Evolutionary conservation across 2,329 filamentous ascomycete species (phyloP), one percentile per base, ranked within the genome.

Genomic region (Cercospora sojina): DNA sequence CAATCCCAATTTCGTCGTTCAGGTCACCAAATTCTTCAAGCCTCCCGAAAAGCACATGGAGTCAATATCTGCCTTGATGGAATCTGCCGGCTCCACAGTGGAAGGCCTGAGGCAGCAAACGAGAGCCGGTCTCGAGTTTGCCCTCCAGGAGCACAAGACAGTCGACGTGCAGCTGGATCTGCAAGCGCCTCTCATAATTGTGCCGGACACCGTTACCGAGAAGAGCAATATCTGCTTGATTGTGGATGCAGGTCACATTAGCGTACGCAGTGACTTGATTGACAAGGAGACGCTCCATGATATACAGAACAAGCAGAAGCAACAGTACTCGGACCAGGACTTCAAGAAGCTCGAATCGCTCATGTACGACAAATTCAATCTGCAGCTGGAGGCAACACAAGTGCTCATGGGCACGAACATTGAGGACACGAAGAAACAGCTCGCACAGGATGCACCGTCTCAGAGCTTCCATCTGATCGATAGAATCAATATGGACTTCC

Each of bases 1-100:
- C 86, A 99, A 99, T 73, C 95, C 96, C 0, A 91, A 90, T 70
- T 96, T 98, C 72, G 85, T 98, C 0, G 88, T 97, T 5, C 93
- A 95, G 58, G 88, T 98, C 43, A 92, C 90, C 62, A 92, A 93
- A 72, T 99, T 99, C 82, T 99, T 99, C 83, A 90, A 94, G 69
- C 95, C 95, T 0, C 96, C 95, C 0, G 93, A 97, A 77, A 87
- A 93, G 59, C 96, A 99, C 77, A 97, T 99, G 93, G 95, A 99
- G 76, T 99, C 95, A 9, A 97, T 99, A 72, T 91, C 89, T 12
- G 96, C 95, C 1, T 84, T 99, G 64, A 92, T 99, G 88, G 96
- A 99, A 79, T 92, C 90, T 56, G 95, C 95, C 5, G 93, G 95
- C 25, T 94, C 94, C 1, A 99, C 95, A 0, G 94, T 99, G 0